Evolutionary conservation across 1,284 basidiomycete species (phyloP), one percentile per base, ranked within the genome.

Genomic region (Sanguinoderma infundibulare): DNA sequence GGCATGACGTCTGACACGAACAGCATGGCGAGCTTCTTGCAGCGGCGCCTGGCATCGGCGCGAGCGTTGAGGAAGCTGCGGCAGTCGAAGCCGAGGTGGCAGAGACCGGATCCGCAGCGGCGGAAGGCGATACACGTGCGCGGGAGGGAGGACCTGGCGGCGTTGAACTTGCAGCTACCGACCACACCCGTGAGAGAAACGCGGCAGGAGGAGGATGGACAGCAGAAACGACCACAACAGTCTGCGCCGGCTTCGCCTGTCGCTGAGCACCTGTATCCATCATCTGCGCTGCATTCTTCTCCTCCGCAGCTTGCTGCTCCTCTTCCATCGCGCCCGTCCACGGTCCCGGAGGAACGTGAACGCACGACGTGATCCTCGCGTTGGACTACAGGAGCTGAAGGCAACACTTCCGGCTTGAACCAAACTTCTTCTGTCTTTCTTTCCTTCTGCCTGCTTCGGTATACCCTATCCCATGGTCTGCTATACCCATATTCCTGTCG

Each of bases 21-120:
- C 32, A 56, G 42, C 44, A 55, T 57, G 39, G 51, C 54, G 36
- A 59, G 49, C 24, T 50, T 36, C 32, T 22, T 51, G 58, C 49
- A 49, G 39, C 40, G 44, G 17, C 64, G 64, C 3, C 53, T 62
- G 17, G 57, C 58, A n/a, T 55, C 50, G 36, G 56, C 59, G 22
- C 60, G 60, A 20, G 49, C 44, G 30, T 40, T 62, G 35, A 47
- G 61, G 52, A 57, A 53, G 42, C 47, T 57, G 15, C 53, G 58
- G n/a, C 39, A 58, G 53, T 44, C 38, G 7, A 9, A 34, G 15
- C 57, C 58, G 9, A 24, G 24, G 24, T 46, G 40, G 46, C 50
- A 38, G 26, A 55, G 35, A 7, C 55, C 55, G 0, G 34, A 34
- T 12, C 36, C 46, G 22, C 55, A 59, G 22, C 59, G 59, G 22